Evolutionary conservation across 345 rosid genomes (phyloP).

Genomic region (Populus euphratica): DNA sequence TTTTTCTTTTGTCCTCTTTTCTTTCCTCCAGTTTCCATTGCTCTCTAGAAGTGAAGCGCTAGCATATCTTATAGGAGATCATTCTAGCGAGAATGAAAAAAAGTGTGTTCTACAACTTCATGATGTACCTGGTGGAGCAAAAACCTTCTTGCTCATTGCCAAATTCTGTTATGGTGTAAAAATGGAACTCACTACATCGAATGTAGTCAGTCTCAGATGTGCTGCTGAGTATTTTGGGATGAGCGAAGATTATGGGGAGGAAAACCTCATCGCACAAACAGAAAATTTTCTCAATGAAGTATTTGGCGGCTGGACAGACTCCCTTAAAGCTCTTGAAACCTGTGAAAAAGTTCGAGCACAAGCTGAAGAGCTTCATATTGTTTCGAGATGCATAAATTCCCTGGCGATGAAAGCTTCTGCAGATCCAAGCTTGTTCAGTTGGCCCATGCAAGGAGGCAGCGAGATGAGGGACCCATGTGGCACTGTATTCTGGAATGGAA

Average conservation of each 20-base stretch:
- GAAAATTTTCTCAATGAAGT: conserved; percentile 64
- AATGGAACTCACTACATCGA: conserved; percentile 58
- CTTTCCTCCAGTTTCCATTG: conserved; percentile 67
- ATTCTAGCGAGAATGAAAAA: conserved; percentile 34
- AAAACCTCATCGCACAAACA: conserved; percentile 64
- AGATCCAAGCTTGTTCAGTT: conserved; percentile 58
- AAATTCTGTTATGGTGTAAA: conserved; percentile 82
- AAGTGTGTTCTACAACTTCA: conserved; percentile 52
- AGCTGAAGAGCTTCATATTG: conserved; percentile 76
- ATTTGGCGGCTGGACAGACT: conserved; percentile 60
- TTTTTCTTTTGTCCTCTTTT: conserved; percentile 3
- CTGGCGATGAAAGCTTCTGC: conserved; percentile 75
- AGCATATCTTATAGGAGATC: conserved; percentile 47
- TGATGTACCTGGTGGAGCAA: conserved; percentile 80
- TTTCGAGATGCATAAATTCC: conserved; percentile 72
- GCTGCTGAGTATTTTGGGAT: conserved; percentile 85
- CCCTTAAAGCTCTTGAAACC: conserved; percentile 64
- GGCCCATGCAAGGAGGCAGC: conserved; percentile 45
- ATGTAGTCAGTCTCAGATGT: conserved; percentile 66
- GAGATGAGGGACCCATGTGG: conserved; percentile 32
- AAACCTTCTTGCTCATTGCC: conserved; percentile 62
- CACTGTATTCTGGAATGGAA: conserved; percentile 68
- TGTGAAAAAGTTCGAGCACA: conserved; percentile 55
- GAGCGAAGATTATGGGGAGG: conserved; percentile 66
- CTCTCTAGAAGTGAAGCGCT: conserved; percentile 76